phyloP scores from a whole-genome alignment of 1,139 yeast genomes.

The Suhomyces yuchorum region DNA sequence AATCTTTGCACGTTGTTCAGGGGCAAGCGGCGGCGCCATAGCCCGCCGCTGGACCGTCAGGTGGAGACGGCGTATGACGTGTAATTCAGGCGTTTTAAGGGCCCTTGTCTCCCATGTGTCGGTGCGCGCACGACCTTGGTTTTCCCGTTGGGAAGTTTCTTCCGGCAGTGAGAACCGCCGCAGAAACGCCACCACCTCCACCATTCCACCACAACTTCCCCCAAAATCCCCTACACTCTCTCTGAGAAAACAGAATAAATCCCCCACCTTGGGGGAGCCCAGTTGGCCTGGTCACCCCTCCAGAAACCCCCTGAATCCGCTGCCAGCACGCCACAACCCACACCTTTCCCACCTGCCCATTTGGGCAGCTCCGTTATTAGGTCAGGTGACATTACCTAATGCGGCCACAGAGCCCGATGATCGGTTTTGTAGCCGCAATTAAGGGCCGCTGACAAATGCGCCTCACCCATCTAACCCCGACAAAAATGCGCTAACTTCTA shows the following conservation, averaged over 20 bases:
- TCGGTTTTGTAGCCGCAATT: conserved; percentile 13
- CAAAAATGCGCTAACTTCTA: background rate
- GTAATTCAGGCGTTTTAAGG: no score
- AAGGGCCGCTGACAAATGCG: conserved; percentile 16
- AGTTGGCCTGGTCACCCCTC: no score
- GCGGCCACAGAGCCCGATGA: conserved; percentile 16
- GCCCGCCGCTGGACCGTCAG: no score
- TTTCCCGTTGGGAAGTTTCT: no score
- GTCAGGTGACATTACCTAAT: conserved; percentile 19
- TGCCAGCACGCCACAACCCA: no score
- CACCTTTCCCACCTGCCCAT: background rate
- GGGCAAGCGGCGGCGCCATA: no score
- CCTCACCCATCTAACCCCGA: background rate
- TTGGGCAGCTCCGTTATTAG: background rate
- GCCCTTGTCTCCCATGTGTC: no score
- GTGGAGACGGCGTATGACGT: no score
- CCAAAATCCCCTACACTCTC: background rate
- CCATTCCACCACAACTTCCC: background rate
- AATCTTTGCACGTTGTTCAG: no score
- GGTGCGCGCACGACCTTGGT: background rate
- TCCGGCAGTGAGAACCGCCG: background rate
- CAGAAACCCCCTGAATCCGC: background rate
- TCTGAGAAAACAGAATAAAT: no score
- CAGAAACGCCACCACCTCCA: background rate
- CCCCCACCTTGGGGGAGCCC: background rate